Evolutionary conservation across 352 stramenopile genomes (phyloP).

Genomic region (Globisporangium parvum): DNA sequence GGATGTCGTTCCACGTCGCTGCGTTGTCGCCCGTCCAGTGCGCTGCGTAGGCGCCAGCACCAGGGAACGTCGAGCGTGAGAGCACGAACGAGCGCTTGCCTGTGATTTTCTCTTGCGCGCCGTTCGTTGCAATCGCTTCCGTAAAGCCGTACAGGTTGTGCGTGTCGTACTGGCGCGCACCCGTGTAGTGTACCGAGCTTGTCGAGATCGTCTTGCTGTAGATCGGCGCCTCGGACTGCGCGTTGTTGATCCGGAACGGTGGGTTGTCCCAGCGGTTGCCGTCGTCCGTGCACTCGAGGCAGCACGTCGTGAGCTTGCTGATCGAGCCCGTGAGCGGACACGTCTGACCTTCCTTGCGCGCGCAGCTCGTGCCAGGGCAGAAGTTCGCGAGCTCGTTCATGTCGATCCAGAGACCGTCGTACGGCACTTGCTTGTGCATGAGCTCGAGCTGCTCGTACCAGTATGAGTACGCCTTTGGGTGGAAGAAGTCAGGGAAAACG

Average conservation of each 20-base stretch:
- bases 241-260: slow-evolving; percentile 59
- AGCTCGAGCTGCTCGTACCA: slow-evolving; percentile 58
- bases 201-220: slow-evolving; percentile 64
- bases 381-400: slow-evolving; percentile 88
- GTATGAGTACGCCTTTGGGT: slow-evolving; percentile 53
- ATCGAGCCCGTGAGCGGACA: slow-evolving; percentile 30
- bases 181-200: slow-evolving; percentile 43
- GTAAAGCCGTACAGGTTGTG: slow-evolving; percentile 82
- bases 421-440: slow-evolving; percentile 44
- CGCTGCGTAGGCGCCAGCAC: slow-evolving; percentile 44
- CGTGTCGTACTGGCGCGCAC: slow-evolving; percentile 63
- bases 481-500: slow-evolving; percentile 79
- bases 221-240: slow-evolving; percentile 23
- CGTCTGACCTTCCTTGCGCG: slow-evolving; percentile 22
- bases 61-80: slow-evolving; percentile 64
- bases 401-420: slow-evolving; percentile 83
- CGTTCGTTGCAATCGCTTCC: slow-evolving; percentile 61
- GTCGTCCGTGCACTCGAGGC: slow-evolving; percentile 30
- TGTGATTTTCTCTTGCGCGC: slow-evolving; percentile 37
- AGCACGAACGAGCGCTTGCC: slow-evolving; percentile 69
- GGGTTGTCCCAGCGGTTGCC: slow-evolving; percentile 48
- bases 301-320: slow-evolving; percentile 38
- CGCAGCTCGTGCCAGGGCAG: slow-evolving; percentile 37
- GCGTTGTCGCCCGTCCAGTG: slow-evolving; percentile 82
- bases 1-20: slow-evolving; percentile 73